Evolutionary conservation across 129 eudicot species (phyloP), one percentile per base, ranked within the genome.

Genomic region (Gnaphalium uliginosum): DNA sequence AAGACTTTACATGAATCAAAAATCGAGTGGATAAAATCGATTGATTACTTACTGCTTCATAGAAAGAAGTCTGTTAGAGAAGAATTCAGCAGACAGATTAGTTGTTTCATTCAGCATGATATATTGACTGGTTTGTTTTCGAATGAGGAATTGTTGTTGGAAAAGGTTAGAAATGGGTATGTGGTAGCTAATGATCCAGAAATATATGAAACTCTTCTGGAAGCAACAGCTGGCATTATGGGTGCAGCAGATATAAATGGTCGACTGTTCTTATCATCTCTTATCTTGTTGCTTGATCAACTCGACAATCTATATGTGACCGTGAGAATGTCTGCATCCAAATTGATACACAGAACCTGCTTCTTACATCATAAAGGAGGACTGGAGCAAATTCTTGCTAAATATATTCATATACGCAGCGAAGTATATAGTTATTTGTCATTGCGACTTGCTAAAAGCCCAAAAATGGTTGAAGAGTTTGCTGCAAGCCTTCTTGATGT

Each of bases 401-500:
- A 86, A 83, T 83, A 72, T 64, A 60, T 70, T 77, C 86, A 85
- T 78, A 71, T 87, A 64, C 81, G 89, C 67, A 86, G 84, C 73
- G 88, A 84, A 70, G 79, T 95, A 58, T 95, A 85, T 78, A 86
- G 83, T 73, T 95, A 87, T 83, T 77, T 95, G 27, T 89, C 87
- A 37, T 53, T 76, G 70, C 87, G 92, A 87, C 89, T 95, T 69
- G 76, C 67, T 66, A 85, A 77, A 76, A 87, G 85, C 68, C 86
- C 90, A 56, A 81, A 87, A 81, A 74, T 91, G 87, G 91, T 91
- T 73, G 83, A 87, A 79, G 99, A 95, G 82, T 95, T 95, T 86
- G 96, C 99, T 54, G 87, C 77, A 60, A 78, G 87, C 75, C 89
- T 91, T 79, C 96, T 91, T 77, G 87, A 87, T 79, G 81, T 91